Conservation (phyloP, 208 protist species). For the Trypanosoma cruzi region DNA sequence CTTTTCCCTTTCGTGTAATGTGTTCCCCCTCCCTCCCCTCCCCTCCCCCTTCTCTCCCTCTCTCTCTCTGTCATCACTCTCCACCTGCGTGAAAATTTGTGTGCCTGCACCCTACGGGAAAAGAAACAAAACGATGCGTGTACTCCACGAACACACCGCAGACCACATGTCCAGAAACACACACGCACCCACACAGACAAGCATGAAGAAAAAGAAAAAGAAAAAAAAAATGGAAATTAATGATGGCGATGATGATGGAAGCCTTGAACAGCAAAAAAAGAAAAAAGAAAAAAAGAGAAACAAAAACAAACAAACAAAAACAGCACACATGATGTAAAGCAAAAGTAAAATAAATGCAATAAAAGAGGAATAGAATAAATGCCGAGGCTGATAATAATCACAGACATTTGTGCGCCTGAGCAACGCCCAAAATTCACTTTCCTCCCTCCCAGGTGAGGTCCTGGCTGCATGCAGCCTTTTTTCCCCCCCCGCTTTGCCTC, state of each 20-base stretch:
- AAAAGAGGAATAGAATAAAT: too few species aligned
- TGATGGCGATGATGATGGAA: too few species aligned
- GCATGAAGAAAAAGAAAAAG: conserved; percentile 1
- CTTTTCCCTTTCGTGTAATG: not conserved
- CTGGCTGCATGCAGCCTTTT: too few species aligned
- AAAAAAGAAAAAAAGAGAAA: conserved; percentile 11
- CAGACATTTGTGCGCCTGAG: too few species aligned
- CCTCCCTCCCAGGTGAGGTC: too few species aligned
- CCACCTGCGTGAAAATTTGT: not conserved
- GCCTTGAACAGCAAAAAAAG: too few species aligned
- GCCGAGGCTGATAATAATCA: too few species aligned
- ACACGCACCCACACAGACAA: not conserved
- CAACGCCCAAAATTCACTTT: too few species aligned
- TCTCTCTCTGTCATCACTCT: not conserved
- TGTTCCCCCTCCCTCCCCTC: not conserved
- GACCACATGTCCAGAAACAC: not conserved
- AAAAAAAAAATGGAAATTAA: conserved; percentile 9
- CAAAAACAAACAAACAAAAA: conserved; percentile 13
- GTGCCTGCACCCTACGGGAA: not conserved
- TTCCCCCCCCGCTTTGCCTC: not conserved
- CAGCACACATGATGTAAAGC: too few species aligned
- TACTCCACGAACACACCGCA: too few species aligned
- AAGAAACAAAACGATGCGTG: not conserved
- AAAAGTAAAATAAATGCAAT: too few species aligned
- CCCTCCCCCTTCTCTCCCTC: not conserved